Percentiles rank a stretch among this genome's conserved stretches.
Conservation (phyloP, 768 basidiomycete species). For the Tephrocybe sp. region DNA sequence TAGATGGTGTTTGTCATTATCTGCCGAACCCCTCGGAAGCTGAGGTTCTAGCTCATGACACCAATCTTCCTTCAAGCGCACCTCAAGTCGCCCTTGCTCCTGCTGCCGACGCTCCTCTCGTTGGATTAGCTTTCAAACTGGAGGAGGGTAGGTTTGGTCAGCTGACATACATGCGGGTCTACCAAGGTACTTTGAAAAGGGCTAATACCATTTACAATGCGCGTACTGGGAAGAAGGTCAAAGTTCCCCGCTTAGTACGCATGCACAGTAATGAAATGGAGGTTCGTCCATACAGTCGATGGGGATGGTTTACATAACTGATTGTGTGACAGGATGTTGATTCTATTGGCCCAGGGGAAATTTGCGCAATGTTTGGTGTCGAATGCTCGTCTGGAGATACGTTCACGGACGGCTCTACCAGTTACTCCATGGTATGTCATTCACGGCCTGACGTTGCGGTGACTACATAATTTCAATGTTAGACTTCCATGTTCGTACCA, state of each 20-base stretch:
- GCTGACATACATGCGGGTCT: constrained; percentile 96
- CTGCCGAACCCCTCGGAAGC: constrained; percentile 85
- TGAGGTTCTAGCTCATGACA: constrained; percentile 79
- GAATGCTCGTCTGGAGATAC: constrained; percentile 98
- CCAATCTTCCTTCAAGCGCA: constrained; percentile 57
- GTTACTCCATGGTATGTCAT: constrained; percentile 82
- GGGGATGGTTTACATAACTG: neutral
- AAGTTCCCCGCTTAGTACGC: constrained; percentile 91
- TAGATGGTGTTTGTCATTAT: constrained; percentile 96
- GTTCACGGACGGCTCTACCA: constrained; percentile 89
- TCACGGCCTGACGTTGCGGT: neutral
- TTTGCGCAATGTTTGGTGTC: constrained; percentile 98
- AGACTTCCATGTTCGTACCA: constrained; percentile 99
- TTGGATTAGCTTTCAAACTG: constrained; percentile 96
- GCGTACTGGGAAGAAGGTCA: constrained; percentile 93
- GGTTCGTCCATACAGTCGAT: constrained; percentile 38
- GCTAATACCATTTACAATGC: constrained; percentile 86
- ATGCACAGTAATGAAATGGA: constrained; percentile 99
- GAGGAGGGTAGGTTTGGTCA: constrained; percentile 98
- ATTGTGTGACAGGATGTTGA: constrained; percentile 72
- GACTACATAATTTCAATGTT: constrained; percentile 6
- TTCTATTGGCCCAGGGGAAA: constrained; percentile 93
- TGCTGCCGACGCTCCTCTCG: constrained; percentile 81
- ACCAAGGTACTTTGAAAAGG: constrained; percentile 91
- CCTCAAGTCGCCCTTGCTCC: constrained; percentile 76